Conservation (phyloP, 2,329 filamentous ascomycete genomes). For the Microthyrium microscopicum region DNA sequence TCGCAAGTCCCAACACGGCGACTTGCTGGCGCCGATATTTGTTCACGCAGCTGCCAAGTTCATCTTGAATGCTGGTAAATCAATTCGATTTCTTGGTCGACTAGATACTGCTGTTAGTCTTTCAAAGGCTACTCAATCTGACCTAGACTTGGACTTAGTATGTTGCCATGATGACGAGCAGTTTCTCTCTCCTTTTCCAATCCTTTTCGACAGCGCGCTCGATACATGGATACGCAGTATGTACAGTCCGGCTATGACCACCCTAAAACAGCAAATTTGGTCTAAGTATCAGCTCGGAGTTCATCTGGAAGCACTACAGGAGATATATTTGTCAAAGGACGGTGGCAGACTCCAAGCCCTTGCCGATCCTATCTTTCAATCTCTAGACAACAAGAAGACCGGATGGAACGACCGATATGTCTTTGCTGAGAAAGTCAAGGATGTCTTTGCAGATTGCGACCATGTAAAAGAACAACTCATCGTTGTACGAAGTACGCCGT, state of each 20-base stretch:
- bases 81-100: constrained; percentile 64
- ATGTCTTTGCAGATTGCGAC: constrained; percentile 41
- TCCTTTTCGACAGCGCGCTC: constrained; percentile 57
- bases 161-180: constrained; percentile 27
- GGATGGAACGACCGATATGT: constrained; percentile 70
- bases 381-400: constrained; percentile 44
- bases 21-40: constrained; percentile 56
- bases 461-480: constrained; percentile 45
- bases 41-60: constrained; percentile 50
- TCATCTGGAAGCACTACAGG: constrained; percentile 49
- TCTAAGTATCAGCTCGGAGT: constrained; percentile 49
- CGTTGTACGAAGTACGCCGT: constrained; percentile 33
- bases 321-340: constrained; percentile 62
- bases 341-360: constrained; percentile 51
- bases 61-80: constrained; percentile 81
- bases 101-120: constrained; percentile 27
- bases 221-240: constrained; percentile 61
- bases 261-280: constrained; percentile 50
- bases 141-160: constrained; percentile 36
- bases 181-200: constrained; percentile 50
- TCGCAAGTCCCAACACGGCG: constrained; percentile 40
- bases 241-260: constrained; percentile 50
- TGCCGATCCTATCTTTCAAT: constrained; percentile 53
- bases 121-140: constrained; percentile 8
- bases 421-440: constrained; percentile 61